Evolutionary conservation across 2,329 filamentous ascomycete species (phyloP), one percentile per base, ranked within the genome.

Genomic region (Teratosphaeria nubilosa): DNA sequence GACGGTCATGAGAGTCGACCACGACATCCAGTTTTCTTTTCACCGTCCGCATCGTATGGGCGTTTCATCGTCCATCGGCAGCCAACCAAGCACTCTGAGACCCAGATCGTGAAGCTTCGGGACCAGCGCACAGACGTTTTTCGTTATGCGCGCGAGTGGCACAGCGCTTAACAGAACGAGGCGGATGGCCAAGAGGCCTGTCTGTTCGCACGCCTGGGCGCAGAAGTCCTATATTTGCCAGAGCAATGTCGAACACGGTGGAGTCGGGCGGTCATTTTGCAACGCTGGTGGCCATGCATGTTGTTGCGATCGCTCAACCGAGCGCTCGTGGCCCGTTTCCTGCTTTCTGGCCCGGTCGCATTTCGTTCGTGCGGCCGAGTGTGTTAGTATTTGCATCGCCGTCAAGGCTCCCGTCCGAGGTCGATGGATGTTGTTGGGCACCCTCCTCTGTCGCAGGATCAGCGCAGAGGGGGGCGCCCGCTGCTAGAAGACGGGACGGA

Each of bases 41-140:
- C 55, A 57, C 66, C 66, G 72, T 70, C 65, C 67, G 69, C 69
- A 69, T 70, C 67, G 58, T 54, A 66, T 63, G 65, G 66, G 68
- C 67, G 75, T 75, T 74, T 74, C 74, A 72, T 65, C 63, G 50
- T 7, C 16, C 41, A 52, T 56, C 68, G 69, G 60, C 68, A 73
- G 70, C 68, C 73, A 71, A 66, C 70, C 69, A 69, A 66, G 72
- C 72, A 70, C 71, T 70, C 74, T 75, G 73, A 72, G 73, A 58
- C 25, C 22, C 41, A 3, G 32, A 41, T 51, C 22, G 30, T 54
- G 54, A 57, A 54, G 56, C 54, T 56, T n/a, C 14, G 14, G 30
- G n/a, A 31, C 41, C 16, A 32, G 51, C 56, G 51, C 55, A 56
- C 55, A 25, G 55, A 37, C 48, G 24, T 10, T 22, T 34, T 34